Evolutionary conservation across 768 basidiomycete genomes (phyloP), one percentile per base, ranked within the genome.

Genomic region (Fomitopsis pulvina): DNA sequence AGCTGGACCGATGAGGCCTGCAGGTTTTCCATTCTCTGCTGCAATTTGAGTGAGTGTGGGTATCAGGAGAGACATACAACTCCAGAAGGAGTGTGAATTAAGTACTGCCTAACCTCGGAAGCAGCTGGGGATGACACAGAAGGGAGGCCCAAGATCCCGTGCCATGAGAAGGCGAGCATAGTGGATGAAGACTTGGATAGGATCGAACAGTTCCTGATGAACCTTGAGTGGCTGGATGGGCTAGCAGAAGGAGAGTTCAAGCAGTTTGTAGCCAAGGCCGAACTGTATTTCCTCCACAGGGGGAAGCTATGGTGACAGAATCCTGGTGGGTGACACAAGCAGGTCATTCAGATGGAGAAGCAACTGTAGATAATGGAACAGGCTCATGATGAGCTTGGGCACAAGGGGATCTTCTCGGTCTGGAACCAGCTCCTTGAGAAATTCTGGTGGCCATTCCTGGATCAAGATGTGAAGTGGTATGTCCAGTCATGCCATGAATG

Each of bases 401-500:
- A n/a, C n/a, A n/a, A n/a, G n/a, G n/a, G n/a, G n/a, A n/a, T n/a
- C n/a, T n/a, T n/a, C n/a, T n/a, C n/a, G n/a, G 53, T 5, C 61
- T 60, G 41, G 57, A 59, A 11, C 56, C n/a, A n/a, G n/a, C n/a
- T n/a, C n/a, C n/a, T n/a, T n/a, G n/a, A n/a, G n/a, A n/a, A 53
- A 0, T 62, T 62, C 40, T 65, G 63, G 63, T 65, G 63, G 63
- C 62, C 60, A 6, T 53, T 39, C 14, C 30, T 62, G 4, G 48
- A 51, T 0, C 44, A 47, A 1, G 57, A 63, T 28, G 50, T 62
- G 12, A 37, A 22, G 2, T 61, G 59, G 58, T 62, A 50, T 42
- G 40, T 64, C 14, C 38, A 52, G 1, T 57, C 68, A 0, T 75
- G 73, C 46, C 68, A 73, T 30, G 46, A n/a, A n/a, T n/a, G n/a